phyloP scores from a whole-genome alignment of 2,329 filamentous ascomycete species.

The Colletotrichum salicis region DNA sequence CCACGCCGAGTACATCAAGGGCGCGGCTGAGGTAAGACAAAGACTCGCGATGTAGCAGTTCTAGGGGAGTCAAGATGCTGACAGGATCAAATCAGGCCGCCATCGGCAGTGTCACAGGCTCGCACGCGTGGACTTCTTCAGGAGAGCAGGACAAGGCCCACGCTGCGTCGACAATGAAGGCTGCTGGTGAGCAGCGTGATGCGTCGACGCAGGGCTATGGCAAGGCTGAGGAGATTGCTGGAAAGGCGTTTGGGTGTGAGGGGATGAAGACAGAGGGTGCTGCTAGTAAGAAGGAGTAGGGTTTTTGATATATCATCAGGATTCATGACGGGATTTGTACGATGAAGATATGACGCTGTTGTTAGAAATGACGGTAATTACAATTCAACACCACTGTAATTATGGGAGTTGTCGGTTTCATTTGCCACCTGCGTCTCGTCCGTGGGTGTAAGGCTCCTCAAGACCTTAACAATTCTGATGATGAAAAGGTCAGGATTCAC shows the following conservation, averaged over 20 bases:
- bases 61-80: neutral
- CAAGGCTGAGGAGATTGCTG: constrained; percentile 72
- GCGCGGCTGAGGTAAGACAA: constrained; percentile 69
- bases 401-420: too few species aligned
- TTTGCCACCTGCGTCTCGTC: too few species aligned
- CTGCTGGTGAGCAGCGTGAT: constrained; percentile 67
- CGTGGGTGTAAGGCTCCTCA: too few species aligned
- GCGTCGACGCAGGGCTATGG: constrained; percentile 65
- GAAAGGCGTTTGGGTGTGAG: constrained; percentile 72
- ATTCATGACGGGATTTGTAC: too few species aligned
- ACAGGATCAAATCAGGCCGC: constrained; percentile 54
- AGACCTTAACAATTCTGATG: too few species aligned
- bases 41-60: neutral
- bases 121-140: constrained; percentile 70
- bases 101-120: constrained; percentile 71
- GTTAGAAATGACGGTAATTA: too few species aligned
- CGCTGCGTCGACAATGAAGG: constrained; percentile 71
- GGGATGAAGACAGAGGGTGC: constrained; percentile 75
- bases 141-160: constrained; percentile 73
- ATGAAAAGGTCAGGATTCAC: too few species aligned
- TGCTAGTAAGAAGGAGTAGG: constrained; percentile 54
- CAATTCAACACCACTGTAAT: too few species aligned
- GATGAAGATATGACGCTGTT: too few species aligned
- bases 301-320: too few species aligned
- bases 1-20: constrained; percentile 76